Evolutionary conservation across 495 filamentous ascomycete species (phyloP).

Genomic region (Aspergillus ellipticus): DNA sequence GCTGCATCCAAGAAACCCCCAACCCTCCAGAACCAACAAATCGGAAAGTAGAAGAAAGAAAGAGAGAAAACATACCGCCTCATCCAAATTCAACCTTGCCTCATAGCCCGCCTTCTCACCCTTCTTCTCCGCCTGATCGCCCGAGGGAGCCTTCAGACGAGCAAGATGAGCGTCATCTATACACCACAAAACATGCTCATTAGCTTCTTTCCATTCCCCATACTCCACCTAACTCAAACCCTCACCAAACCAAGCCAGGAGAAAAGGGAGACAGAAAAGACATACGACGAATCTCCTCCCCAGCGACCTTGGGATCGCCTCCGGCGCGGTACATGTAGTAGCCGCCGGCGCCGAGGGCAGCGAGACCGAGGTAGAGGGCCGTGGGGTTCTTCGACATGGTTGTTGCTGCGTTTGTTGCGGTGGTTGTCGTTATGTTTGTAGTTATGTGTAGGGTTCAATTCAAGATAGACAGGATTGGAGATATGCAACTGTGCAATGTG

Average conservation of each 20-base stretch:
- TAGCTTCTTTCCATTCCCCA: too few relatives aligned
- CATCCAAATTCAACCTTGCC: conserved; percentile 52
- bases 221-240: too few relatives aligned
- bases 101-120: conserved; percentile 49
- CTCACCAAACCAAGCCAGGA: conserved; percentile 3
- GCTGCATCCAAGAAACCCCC: too few relatives aligned
- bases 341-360: conserved; percentile 63
- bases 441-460: not conserved
- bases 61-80: conserved; percentile 42
- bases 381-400: conserved; percentile 50
- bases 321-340: conserved; percentile 93
- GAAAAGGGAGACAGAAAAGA: conserved; percentile 8
- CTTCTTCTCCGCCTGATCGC: conserved; percentile 48
- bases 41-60: not conserved
- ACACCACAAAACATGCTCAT: conserved; percentile 18
- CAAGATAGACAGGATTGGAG: too few relatives aligned
- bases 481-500: too few relatives aligned
- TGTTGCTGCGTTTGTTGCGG: not conserved
- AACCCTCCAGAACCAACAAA: too few relatives aligned
- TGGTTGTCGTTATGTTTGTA: conserved; percentile 1
- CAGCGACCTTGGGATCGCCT: conserved; percentile 73
- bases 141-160: conserved; percentile 50
- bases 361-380: conserved; percentile 56
- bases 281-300: conserved; percentile 79
- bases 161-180: conserved; percentile 61